These are phyloP conservation scores for Glycine tomentella DNA, from an alignment of 306 rosid species.

Conservation along the genomic window DNA sequence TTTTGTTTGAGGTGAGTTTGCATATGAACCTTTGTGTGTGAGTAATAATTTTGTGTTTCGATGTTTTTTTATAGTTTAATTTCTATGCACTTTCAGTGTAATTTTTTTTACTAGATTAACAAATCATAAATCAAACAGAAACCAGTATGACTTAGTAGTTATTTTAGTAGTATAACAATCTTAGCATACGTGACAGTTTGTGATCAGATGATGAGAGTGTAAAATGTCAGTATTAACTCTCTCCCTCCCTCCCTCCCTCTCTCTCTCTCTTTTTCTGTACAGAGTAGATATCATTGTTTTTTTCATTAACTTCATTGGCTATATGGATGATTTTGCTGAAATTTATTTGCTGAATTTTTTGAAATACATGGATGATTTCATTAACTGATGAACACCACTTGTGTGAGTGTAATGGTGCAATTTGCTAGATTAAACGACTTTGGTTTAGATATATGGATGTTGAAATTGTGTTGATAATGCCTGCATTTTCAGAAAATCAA, in stretches of 20 bases:
- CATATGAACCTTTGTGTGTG: constrained; percentile 5
- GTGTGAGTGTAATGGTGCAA: background rate
- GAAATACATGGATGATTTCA: no score
- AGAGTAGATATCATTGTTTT: no score
- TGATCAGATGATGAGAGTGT: background rate
- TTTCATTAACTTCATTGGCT: no score
- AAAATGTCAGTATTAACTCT: background rate
- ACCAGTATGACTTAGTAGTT: no score
- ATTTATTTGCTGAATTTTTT: no score
- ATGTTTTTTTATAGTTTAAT: background rate
- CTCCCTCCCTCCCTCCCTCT: no score
- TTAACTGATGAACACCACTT: no score
- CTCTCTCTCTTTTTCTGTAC: no score
- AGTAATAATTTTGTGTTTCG: background rate
- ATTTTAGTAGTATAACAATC: background rate
- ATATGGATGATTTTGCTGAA: no score
- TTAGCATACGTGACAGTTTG: background rate
- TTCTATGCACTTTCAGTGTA: background rate
- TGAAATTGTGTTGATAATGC: constrained; percentile 39
- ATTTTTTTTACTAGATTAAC: background rate
- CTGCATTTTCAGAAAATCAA: background rate
- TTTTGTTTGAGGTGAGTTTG: constrained; percentile 47
- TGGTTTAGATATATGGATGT: constrained; percentile 27
- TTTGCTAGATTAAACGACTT: constrained; percentile 31
- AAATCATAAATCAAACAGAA: background rate